phyloP scores from a whole-genome alignment of 495 filamentous ascomycete species.

The Pseudoneurospora amorphoporcata region DNA sequence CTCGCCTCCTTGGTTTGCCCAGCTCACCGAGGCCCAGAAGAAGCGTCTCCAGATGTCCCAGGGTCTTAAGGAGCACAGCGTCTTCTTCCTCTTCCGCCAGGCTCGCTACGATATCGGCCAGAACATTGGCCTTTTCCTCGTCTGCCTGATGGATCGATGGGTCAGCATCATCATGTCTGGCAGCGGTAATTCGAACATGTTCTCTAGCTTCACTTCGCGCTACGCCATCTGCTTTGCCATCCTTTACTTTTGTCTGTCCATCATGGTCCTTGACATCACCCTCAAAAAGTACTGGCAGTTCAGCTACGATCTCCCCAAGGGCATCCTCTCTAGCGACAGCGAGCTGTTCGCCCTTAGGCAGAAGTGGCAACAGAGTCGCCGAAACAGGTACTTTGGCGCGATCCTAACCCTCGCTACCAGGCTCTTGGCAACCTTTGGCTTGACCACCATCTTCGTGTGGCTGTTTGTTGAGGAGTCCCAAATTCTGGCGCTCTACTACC shows the following conservation, averaged over 20 bases:
- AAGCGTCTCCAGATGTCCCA: conserved; percentile 16
- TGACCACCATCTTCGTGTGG: conserved; percentile 14
- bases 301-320: conserved; percentile 10
- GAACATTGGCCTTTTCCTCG: conserved; percentile 20
- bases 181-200: conserved; percentile 5
- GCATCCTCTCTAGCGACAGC: conserved; percentile 5
- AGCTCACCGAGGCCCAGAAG: conserved; percentile 14
- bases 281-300: conserved; percentile 16
- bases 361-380: conserved; percentile 11
- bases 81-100: conserved; percentile 21
- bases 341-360: conserved; percentile 2
- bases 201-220: conserved; percentile 12
- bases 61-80: conserved; percentile 23
- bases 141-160: conserved; percentile 23
- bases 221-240: conserved; percentile 22
- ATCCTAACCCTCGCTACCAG: conserved; percentile 2
- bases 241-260: conserved; percentile 18
- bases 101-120: conserved; percentile 16
- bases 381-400: conserved; percentile 2
- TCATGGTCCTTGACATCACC: conserved; percentile 15
- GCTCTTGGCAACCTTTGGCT: conserved; percentile 13
- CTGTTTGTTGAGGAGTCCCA: conserved; percentile 4
- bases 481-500: conserved; percentile 12
- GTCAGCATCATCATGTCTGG: conserved; percentile 17
- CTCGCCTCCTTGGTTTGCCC: conserved; percentile 18